These are phyloP conservation scores for Botrytis tulipae DNA, from an alignment of 2,329 filamentous ascomycete genomes.

Conservation along the genomic window DNA sequence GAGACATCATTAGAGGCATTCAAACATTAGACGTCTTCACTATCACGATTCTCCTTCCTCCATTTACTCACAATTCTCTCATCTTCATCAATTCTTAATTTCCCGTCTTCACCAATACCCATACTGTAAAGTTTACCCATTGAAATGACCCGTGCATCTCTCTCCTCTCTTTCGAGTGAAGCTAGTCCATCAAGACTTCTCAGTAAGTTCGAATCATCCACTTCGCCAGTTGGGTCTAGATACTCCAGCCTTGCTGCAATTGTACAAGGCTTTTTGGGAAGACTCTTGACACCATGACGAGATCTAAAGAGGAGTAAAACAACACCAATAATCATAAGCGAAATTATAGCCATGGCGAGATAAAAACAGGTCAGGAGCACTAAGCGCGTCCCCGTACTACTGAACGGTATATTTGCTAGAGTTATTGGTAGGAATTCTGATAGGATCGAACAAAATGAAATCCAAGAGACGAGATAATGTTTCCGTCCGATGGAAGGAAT, in stretches of 20 bases:
- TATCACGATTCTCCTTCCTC: neutral
- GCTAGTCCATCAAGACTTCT: conserved; percentile 42
- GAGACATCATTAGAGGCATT: neutral
- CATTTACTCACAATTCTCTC: conserved; percentile 21
- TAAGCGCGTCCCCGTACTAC: neutral
- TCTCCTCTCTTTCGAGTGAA: conserved; percentile 36
- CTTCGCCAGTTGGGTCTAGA: neutral
- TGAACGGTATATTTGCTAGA: neutral
- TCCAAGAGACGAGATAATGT: conserved; percentile 31
- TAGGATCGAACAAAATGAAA: conserved; percentile 5
- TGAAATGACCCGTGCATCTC: conserved; percentile 37
- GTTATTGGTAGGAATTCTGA: conserved; percentile 4
- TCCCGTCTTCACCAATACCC: conserved; percentile 38
- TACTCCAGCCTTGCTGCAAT: neutral
- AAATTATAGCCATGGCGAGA: conserved; percentile 1
- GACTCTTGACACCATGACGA: neutral
- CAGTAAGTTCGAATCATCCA: conserved; percentile 39
- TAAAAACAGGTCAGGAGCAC: neutral
- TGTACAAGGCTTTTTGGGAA: neutral
- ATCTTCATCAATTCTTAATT: conserved; percentile 31
- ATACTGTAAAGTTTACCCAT: conserved; percentile 39
- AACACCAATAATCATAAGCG: neutral
- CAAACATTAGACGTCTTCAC: neutral
- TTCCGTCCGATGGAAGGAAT: conserved; percentile 40
- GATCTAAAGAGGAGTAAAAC: neutral